A percentile compares a stretch with the other conserved stretches of the same genome.
Evolutionary conservation across 2,329 filamentous ascomycete genomes (phyloP).

Genomic region (Tolypocladium endophyticum): DNA sequence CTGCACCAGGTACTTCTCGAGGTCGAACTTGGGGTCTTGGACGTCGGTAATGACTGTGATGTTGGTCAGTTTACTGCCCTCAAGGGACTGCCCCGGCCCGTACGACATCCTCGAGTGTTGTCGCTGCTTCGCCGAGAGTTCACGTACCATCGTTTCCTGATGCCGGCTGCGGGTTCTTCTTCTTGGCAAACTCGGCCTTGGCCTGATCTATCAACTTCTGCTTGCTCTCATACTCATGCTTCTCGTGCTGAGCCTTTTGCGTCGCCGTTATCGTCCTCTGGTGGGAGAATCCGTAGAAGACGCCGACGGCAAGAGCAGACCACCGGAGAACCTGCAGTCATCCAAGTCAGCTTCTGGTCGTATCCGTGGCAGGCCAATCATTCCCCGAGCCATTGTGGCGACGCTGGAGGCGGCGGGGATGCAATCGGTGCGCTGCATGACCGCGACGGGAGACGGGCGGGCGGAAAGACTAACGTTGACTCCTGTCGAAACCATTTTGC

Average conservation of each 20-base stretch:
- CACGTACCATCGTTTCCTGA: constrained; percentile 21
- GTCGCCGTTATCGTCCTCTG: constrained; percentile 68
- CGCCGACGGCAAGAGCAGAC: constrained; percentile 80
- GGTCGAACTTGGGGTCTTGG: constrained; percentile 81
- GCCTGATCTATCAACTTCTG: constrained; percentile 84
- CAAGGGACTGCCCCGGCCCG: background rate
- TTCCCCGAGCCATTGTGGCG: background rate
- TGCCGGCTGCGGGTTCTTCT: constrained; percentile 45
- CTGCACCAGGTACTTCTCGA: constrained; percentile 71
- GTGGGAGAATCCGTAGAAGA: constrained; percentile 94
- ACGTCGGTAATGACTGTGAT: constrained; percentile 44
- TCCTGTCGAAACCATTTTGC: constrained; percentile 56
- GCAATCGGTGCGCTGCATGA: background rate
- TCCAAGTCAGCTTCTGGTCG: constrained; percentile 15
- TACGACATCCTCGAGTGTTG: background rate
- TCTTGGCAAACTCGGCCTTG: constrained; percentile 78
- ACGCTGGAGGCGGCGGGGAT: background rate
- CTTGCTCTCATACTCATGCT: constrained; percentile 86
- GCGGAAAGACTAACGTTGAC: constrained; percentile 47
- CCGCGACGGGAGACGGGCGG: constrained; percentile 10
- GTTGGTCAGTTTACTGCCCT: constrained; percentile 8
- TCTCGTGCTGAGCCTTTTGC: constrained; percentile 58
- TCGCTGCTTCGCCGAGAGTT: background rate
- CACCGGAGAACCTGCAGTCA: constrained; percentile 79
- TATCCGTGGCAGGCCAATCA: background rate